phyloP scores from a whole-genome alignment of 345 rosid genomes.

The Salix purpurea region DNA sequence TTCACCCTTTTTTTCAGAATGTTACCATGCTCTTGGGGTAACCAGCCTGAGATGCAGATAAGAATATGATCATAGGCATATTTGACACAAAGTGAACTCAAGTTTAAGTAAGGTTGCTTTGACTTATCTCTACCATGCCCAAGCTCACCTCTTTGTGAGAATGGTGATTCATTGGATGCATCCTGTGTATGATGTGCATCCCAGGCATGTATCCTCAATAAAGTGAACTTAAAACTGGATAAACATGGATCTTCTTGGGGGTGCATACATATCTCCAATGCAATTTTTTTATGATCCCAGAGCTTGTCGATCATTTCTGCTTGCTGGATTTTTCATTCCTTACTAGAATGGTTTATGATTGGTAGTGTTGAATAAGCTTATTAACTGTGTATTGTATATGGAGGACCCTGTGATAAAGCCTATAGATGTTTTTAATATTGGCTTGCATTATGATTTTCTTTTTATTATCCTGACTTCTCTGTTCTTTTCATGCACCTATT shows the following conservation, averaged over 20 bases:
- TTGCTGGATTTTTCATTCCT: not conserved
- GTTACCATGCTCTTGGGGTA: not conserved
- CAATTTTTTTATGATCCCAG: not conserved
- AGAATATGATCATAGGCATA: not conserved
- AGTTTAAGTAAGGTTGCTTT: not conserved
- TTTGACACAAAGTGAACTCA: not conserved
- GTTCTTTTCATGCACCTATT: not conserved
- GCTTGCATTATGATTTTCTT: not conserved
- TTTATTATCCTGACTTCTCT: not conserved
- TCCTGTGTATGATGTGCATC: not conserved
- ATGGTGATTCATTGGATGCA: not conserved
- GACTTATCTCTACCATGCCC: not conserved
- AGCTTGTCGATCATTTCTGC: not conserved
- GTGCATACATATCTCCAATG: not conserved
- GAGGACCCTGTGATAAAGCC: not conserved
- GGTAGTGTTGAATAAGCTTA: not conserved
- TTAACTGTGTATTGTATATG: not conserved
- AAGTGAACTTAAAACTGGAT: not conserved
- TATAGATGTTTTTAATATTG: not conserved
- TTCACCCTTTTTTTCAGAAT: not conserved
- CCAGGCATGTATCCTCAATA: not conserved
- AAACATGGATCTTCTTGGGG: not conserved
- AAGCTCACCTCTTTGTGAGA: not conserved
- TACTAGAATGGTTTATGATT: not conserved
- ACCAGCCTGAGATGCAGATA: not conserved